These are phyloP conservation scores for Sporopachydermia cereana DNA, from an alignment of 1,139 yeast genomes.

Conservation along the genomic window DNA sequence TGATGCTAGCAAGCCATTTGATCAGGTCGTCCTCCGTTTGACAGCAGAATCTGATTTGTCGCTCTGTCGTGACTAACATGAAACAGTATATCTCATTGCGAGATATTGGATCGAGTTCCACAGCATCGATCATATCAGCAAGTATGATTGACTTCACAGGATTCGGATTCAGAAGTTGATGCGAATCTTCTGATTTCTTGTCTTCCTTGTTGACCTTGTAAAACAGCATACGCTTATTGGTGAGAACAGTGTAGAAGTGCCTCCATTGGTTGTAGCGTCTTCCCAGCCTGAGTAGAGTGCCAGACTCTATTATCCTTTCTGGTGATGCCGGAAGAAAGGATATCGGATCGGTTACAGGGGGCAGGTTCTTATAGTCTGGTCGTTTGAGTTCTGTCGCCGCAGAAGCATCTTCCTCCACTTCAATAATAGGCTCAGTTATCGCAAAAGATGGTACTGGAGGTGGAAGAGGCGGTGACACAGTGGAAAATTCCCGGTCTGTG, in stretches of 20 bases:
- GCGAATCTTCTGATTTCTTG: conserved; percentile 10
- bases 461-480: conserved; percentile 1
- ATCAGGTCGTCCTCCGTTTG: conserved; percentile 36
- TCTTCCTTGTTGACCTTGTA: conserved; percentile 26
- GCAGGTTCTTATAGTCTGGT: conserved; percentile 2
- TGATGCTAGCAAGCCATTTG: conserved; percentile 39
- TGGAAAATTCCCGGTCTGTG: background rate
- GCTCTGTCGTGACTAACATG: conserved; percentile 36
- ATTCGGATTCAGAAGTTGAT: conserved; percentile 10
- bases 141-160: conserved; percentile 26
- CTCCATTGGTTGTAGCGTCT: conserved; percentile 40
- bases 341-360: conserved; percentile 4
- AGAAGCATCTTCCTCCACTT: conserved; percentile 14
- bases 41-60: conserved; percentile 35
- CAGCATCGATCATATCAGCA: conserved; percentile 36
- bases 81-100: conserved; percentile 35
- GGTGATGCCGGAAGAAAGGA: conserved; percentile 8
- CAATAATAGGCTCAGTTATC: conserved; percentile 11
- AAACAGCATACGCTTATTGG: conserved; percentile 30
- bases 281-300: conserved; percentile 30
- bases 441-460: conserved; percentile 8
- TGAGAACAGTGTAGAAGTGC: conserved; percentile 31
- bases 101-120: conserved; percentile 40
- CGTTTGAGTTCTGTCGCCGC: background rate
- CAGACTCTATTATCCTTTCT: conserved; percentile 33